Evolutionary conservation across 2,329 filamentous ascomycete species (phyloP).

Genomic region (Xylaria sp.): DNA sequence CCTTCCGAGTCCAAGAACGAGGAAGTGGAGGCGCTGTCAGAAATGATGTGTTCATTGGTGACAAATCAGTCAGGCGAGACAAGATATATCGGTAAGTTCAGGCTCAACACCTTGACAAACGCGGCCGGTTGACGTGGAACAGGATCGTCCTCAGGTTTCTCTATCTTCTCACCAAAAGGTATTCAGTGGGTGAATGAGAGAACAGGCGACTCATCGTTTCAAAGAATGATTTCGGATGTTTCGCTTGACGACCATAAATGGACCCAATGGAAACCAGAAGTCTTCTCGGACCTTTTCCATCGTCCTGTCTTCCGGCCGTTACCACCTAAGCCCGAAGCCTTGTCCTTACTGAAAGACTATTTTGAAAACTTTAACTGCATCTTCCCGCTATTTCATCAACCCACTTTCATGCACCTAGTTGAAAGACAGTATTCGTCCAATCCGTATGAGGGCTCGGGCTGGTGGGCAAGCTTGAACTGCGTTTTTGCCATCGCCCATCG

Average conservation of each 20-base stretch:
- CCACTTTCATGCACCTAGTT: slow-evolving; percentile 97
- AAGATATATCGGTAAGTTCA: slow-evolving; percentile 80
- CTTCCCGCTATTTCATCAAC: slow-evolving; percentile 96
- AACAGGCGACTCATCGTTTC: slow-evolving; percentile 93
- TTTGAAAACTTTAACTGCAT: slow-evolving; percentile 99
- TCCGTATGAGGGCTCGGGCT: slow-evolving; percentile 92
- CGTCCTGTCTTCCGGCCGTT: slow-evolving; percentile 82
- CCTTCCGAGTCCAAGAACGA: slow-evolving; percentile 53
- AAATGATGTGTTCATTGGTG: slow-evolving; percentile 98
- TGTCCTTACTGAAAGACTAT: slow-evolving; percentile 88
- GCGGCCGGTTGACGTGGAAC: not conserved
- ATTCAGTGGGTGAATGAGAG: slow-evolving; percentile 99
- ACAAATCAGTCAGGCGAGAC: slow-evolving; percentile 96
- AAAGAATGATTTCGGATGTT: slow-evolving; percentile 91
- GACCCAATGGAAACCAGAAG: slow-evolving; percentile 97
- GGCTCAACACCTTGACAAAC: not conserved
- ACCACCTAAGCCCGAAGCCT: slow-evolving; percentile 83
- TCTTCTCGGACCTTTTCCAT: slow-evolving; percentile 90
- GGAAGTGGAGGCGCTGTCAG: slow-evolving; percentile 86
- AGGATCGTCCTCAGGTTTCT: slow-evolving; percentile 97
- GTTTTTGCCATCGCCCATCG: slow-evolving; percentile 92
- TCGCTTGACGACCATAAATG: slow-evolving; percentile 93
- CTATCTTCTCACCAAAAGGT: slow-evolving; percentile 97
- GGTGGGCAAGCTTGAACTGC: slow-evolving; percentile 98
- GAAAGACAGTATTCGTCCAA: slow-evolving; percentile 92